Evolutionary conservation across 306 rosid species (phyloP).

Genomic region (Calophaca sinica): DNA sequence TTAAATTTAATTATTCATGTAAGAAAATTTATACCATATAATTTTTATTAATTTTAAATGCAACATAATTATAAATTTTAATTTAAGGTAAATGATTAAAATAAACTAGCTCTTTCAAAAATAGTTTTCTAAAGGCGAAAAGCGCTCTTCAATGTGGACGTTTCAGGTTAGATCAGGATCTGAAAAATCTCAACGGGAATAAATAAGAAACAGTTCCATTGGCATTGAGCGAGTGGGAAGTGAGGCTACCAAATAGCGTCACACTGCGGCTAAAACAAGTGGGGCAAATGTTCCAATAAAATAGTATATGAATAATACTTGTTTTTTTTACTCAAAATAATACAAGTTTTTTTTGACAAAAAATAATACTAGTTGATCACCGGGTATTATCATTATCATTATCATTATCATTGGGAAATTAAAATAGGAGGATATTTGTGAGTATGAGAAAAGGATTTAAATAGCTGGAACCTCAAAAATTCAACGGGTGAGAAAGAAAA

Average conservation of each 20-base stretch:
- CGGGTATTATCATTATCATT: background rate
- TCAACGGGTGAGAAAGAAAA: background rate
- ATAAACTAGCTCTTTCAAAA: background rate
- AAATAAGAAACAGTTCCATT: background rate
- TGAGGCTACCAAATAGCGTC: conserved; percentile 12
- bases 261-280: background rate
- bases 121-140: background rate
- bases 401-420: background rate
- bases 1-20: background rate
- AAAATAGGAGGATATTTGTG: conserved; percentile 41
- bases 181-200: background rate
- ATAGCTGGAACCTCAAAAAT: conserved; percentile 44
- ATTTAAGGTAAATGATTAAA: background rate
- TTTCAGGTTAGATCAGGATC: background rate
- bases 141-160: background rate
- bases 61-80: no score
- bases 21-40: no score
- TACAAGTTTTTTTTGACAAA: no score
- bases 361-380: background rate
- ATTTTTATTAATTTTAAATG: no score
- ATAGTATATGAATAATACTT: no score
- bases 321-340: background rate
- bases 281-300: conserved; percentile 19
- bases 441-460: conserved; percentile 42
- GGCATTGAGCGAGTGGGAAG: conserved; percentile 26